These are phyloP conservation scores for Arachnomyces sp. DNA, from an alignment of 2,329 filamentous ascomycete species.

Conservation along the genomic window DNA sequence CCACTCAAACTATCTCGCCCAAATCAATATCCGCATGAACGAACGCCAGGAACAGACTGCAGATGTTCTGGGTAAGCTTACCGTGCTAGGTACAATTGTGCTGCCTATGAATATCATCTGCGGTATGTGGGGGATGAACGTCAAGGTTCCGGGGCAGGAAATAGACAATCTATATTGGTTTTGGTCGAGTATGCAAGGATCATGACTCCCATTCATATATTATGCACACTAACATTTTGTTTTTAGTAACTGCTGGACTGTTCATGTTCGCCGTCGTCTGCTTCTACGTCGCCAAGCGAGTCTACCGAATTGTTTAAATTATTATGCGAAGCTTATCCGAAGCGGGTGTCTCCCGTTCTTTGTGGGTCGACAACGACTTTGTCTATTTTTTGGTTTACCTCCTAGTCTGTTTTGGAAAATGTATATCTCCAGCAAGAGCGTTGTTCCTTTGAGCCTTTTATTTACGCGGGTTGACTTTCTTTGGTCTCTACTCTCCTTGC, in stretches of 20 bases:
- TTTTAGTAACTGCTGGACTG: constrained; percentile 60
- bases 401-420: constrained; percentile 7
- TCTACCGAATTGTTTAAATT: constrained; percentile 66
- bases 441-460: background rate
- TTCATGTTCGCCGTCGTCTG: constrained; percentile 72
- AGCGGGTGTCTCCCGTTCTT: background rate
- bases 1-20: constrained; percentile 95
- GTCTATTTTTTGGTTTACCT: constrained; percentile 1
- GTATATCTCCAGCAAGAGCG: constrained; percentile 3
- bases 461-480: no score
- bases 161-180: constrained; percentile 73
- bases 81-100: constrained; percentile 92
- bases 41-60: constrained; percentile 93
- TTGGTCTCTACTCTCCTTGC: no score
- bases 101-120: constrained; percentile 99
- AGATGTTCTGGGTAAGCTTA: constrained; percentile 88
- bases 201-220: constrained; percentile 29
- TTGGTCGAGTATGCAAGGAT: constrained; percentile 42
- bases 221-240: background rate
- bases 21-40: constrained; percentile 99
- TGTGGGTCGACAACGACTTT: background rate
- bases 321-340: no score
- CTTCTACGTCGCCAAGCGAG: constrained; percentile 73
- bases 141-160: constrained; percentile 88
- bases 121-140: constrained; percentile 98